Evolutionary conservation across 2,329 filamentous ascomycete genomes (phyloP).

Genomic region (Alternaria panax): DNA sequence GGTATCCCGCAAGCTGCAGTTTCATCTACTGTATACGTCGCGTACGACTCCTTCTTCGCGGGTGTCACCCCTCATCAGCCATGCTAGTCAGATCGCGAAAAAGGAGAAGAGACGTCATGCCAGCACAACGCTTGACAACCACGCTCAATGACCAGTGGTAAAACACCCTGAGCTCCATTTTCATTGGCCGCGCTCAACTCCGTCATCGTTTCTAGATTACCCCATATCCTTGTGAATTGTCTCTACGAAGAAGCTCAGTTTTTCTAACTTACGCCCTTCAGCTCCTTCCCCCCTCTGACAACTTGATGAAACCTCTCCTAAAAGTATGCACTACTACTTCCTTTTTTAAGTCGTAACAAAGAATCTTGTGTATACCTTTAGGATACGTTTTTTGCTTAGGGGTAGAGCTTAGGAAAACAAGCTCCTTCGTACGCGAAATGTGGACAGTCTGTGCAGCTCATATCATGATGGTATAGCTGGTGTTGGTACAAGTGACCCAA

Average conservation of each 20-base stretch:
- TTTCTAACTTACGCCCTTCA: too few species aligned
- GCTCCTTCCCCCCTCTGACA: too few species aligned
- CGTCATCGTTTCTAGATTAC: not conserved
- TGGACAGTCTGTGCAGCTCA: not conserved
- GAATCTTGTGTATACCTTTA: too few species aligned
- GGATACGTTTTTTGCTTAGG: too few species aligned
- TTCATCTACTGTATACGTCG: not conserved
- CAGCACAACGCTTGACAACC: not conserved
- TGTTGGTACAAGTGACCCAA: too few species aligned
- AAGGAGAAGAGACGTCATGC: conserved; percentile 1
- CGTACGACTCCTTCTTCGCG: not conserved
- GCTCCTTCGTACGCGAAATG: too few species aligned
- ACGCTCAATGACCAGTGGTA: not conserved
- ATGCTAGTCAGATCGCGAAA: not conserved
- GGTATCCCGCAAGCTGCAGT: not conserved
- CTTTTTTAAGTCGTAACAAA: too few species aligned
- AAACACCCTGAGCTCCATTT: not conserved
- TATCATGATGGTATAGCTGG: not conserved
- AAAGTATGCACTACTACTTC: too few species aligned
- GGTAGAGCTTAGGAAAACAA: too few species aligned
- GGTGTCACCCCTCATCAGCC: not conserved
- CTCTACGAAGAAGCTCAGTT: too few species aligned
- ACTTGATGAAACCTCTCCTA: too few species aligned
- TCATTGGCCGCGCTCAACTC: not conserved
- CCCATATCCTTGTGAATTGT: not conserved